Percentiles rank a stretch among this genome's conserved stretches.
phyloP scores from a whole-genome alignment of 495 filamentous ascomycete species.

The Parathielavia appendiculata region DNA sequence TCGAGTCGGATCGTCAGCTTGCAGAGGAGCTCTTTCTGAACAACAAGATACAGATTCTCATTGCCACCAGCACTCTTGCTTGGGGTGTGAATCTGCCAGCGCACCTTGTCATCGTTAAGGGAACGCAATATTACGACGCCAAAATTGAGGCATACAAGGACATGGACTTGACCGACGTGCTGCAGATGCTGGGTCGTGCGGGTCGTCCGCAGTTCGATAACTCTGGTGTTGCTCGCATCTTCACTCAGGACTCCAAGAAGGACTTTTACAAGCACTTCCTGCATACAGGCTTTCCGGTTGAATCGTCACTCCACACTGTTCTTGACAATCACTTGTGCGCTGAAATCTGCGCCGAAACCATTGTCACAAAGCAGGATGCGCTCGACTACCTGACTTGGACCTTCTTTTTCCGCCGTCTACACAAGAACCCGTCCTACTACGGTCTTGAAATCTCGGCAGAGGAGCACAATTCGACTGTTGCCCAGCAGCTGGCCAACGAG shows the following conservation, averaged over 20 bases:
- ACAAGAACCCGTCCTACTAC: constrained; percentile 99
- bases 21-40: constrained; percentile 92
- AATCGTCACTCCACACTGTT: constrained; percentile 92
- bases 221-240: constrained; percentile 91
- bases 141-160: constrained; percentile 97
- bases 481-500: constrained; percentile 78
- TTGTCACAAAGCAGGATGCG: constrained; percentile 90
- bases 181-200: constrained; percentile 96
- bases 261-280: constrained; percentile 99
- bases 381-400: constrained; percentile 99
- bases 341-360: constrained; percentile 89
- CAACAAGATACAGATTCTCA: constrained; percentile 95
- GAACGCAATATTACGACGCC: constrained; percentile 96
- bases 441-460: constrained; percentile 90
- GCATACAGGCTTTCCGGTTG: constrained; percentile 96
- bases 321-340: constrained; percentile 95
- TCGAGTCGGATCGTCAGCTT: constrained; percentile 87
- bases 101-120: constrained; percentile 96
- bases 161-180: constrained; percentile 97
- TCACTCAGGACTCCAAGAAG: constrained; percentile 96
- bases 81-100: constrained; percentile 99
- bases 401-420: constrained; percentile 94
- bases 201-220: constrained; percentile 95
- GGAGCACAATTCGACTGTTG: constrained; percentile 83
- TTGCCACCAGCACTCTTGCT: constrained; percentile 93